Conservation (phyloP, 2,329 filamentous ascomycete genomes). For the Claviceps sp. region DNA sequence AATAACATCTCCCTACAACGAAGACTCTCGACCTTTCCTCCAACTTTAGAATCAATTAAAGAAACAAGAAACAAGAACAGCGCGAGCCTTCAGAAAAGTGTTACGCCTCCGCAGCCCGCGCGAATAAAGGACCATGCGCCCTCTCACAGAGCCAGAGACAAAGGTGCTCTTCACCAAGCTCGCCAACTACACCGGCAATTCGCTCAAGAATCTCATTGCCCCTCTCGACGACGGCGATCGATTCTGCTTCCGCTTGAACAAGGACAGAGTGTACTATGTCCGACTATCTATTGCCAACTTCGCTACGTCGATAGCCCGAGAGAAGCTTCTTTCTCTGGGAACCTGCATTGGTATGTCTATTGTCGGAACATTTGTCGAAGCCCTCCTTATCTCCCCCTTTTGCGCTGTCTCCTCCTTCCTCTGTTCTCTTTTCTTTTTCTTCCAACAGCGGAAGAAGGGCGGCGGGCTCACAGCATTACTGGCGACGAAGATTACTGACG, state of each 20-base stretch:
- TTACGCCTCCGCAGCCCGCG: too few species aligned
- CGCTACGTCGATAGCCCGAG: conserved; percentile 71
- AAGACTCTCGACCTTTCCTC: not conserved
- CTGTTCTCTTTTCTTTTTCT: not conserved
- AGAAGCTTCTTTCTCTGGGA: conserved; percentile 74
- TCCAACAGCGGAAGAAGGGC: not conserved
- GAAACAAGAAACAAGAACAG: not conserved
- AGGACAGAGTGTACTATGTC: conserved; percentile 82
- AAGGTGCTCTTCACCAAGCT: conserved; percentile 83
- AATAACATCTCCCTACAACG: not conserved
- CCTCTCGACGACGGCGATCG: conserved; percentile 60
- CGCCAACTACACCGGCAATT: conserved; percentile 81
- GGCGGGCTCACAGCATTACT: not conserved
- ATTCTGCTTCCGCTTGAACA: conserved; percentile 75
- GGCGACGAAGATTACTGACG: not conserved
- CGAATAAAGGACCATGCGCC: conserved; percentile 45
- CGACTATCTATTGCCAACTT: conserved; percentile 81
- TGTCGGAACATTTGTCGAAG: too few species aligned
- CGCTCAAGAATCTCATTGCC: conserved; percentile 72
- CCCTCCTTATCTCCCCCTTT: not conserved
- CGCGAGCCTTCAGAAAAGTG: not conserved
- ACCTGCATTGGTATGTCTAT: conserved; percentile 54
- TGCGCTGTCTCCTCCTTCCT: conserved; percentile 6
- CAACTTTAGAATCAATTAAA: not conserved
- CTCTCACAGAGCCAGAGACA: conserved; percentile 67